Evolutionary conservation across 345 rosid species (phyloP).

Genomic region (Murraya koenigii): DNA sequence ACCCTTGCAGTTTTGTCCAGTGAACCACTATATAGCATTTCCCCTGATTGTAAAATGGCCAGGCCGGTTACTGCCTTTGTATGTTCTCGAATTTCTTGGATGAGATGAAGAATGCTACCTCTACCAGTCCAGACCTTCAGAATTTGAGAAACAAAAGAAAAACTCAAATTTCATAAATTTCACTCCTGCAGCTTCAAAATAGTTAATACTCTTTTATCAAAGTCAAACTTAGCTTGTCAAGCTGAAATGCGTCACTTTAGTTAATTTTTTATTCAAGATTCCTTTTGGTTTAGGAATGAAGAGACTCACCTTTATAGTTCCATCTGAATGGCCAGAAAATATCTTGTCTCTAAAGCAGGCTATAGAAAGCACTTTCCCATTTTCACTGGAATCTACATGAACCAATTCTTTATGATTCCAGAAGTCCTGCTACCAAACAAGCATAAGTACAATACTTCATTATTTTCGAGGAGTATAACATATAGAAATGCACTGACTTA

Average conservation of each 20-base stretch:
- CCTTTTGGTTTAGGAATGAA: background rate
- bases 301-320: constrained; percentile 55
- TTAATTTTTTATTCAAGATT: background rate
- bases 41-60: constrained; percentile 48
- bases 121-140: constrained; percentile 68
- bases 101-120: constrained; percentile 59
- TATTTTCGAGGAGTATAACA: background rate
- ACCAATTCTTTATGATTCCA: constrained; percentile 67
- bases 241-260: background rate
- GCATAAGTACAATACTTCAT: background rate
- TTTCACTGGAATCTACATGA: constrained; percentile 52
- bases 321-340: constrained; percentile 77
- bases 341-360: constrained; percentile 50
- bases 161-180: constrained; percentile 10
- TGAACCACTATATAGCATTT: constrained; percentile 61
- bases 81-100: constrained; percentile 60
- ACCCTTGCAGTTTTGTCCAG: constrained; percentile 62
- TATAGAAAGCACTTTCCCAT: constrained; percentile 59
- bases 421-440: constrained; percentile 43
- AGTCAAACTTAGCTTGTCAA: background rate
- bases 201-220: background rate
- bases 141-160: constrained; percentile 8
- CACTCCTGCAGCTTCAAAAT: background rate
- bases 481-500: constrained; percentile 30
- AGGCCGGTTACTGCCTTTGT: constrained; percentile 64